These are phyloP conservation scores for Euphorbia schlechtendalii DNA, from an alignment of 441 rosid genomes.

Conservation along the genomic window DNA sequence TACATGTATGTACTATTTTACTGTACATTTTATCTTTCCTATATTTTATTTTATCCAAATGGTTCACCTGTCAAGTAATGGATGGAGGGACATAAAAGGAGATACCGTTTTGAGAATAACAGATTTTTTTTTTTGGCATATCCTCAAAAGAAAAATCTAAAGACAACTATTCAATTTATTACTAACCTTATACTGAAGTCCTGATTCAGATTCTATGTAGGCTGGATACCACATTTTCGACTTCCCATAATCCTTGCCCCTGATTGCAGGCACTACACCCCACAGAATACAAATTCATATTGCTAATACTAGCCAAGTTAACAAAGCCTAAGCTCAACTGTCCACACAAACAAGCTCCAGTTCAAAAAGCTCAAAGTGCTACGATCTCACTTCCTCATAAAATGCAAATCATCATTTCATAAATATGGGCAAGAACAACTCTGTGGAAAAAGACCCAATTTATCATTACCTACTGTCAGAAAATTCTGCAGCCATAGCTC, in stretches of 20 bases:
- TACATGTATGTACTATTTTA: too few species aligned
- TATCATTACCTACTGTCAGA: conserved; percentile 53
- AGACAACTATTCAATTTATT: neutral
- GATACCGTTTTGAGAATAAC: too few species aligned
- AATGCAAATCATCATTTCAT: too few species aligned
- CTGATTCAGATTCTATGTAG: conserved; percentile 70
- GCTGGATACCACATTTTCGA: conserved; percentile 83
- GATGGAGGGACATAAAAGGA: too few species aligned
- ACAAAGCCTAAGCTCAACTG: neutral
- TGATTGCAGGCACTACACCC: conserved; percentile 78
- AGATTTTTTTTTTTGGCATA: too few species aligned
- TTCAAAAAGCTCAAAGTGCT: conserved; percentile 1
- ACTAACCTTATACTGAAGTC: conserved; percentile 87
- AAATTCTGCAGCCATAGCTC: conserved; percentile 57
- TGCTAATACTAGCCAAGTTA: neutral
- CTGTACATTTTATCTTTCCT: too few species aligned
- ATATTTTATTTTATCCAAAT: too few species aligned
- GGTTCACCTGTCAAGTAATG: too few species aligned
- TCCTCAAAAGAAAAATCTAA: neutral
- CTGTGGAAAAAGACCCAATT: neutral
- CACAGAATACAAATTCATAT: too few species aligned
- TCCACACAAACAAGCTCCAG: neutral
- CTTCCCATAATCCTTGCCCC: conserved; percentile 96
- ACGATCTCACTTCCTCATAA: too few species aligned
- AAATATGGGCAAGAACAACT: neutral